Percentiles rank a stretch among this genome's conserved stretches.
Evolutionary conservation across 1,284 basidiomycete genomes (phyloP).

Genomic region (Coniferiporia sulphurascens): DNA sequence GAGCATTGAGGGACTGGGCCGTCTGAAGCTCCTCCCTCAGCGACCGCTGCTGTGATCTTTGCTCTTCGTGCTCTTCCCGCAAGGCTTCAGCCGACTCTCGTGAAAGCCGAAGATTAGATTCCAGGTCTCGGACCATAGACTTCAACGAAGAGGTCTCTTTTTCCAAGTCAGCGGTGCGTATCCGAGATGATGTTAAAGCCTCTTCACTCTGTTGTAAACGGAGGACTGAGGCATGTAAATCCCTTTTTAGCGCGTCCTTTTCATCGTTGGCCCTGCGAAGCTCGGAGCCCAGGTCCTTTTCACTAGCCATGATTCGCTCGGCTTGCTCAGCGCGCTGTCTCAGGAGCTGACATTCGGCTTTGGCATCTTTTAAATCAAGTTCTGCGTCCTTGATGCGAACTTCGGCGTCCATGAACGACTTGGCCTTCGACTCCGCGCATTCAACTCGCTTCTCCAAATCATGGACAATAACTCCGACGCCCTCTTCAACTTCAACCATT

Average conservation of each 20-base stretch:
- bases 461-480: constrained; percentile 59
- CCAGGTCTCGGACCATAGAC: constrained; percentile 2
- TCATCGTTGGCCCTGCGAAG: constrained; percentile 1
- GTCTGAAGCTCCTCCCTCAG: constrained; percentile 34
- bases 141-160: constrained; percentile 1
- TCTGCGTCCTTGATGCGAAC: constrained; percentile 33
- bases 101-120: background rate
- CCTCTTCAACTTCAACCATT: constrained; percentile 64
- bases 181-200: background rate
- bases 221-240: background rate
- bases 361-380: constrained; percentile 32
- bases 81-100: constrained; percentile 22
- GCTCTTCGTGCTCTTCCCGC: constrained; percentile 26
- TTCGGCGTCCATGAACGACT: constrained; percentile 30
- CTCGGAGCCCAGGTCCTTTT: constrained; percentile 2
- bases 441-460: constrained; percentile 54
- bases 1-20: constrained; percentile 45
- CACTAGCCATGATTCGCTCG: constrained; percentile 5
- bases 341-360: constrained; percentile 27
- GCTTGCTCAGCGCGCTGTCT: constrained; percentile 10
- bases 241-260: background rate
- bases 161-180: background rate
- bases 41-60: constrained; percentile 27
- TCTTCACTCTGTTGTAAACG: constrained; percentile 2
- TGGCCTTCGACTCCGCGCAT: constrained; percentile 31